Percentiles rank a stretch among this genome's conserved stretches.
Evolutionary conservation across 2,329 filamentous ascomycete genomes (phyloP).

Genomic region (Pseudogymnoascus sp.): DNA sequence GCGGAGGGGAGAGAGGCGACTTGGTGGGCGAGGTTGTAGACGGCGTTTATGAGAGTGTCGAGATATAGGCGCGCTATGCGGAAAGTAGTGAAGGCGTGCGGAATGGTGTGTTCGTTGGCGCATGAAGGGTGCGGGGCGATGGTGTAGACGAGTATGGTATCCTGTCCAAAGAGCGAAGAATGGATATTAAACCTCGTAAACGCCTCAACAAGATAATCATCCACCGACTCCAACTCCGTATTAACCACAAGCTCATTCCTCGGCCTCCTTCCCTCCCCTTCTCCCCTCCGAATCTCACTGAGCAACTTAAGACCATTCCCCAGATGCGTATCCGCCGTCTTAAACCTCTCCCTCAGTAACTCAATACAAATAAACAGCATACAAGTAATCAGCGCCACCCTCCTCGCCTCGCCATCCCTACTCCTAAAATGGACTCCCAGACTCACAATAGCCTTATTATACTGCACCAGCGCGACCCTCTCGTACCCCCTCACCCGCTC

Average conservation of each 20-base stretch:
- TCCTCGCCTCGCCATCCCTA: constrained; percentile 24
- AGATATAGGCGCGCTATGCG: background rate
- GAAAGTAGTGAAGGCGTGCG: constrained; percentile 8
- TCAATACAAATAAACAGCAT: constrained; percentile 46
- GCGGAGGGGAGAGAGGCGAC: background rate
- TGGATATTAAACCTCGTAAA: constrained; percentile 30
- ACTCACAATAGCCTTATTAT: constrained; percentile 41
- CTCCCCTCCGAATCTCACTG: constrained; percentile 15
- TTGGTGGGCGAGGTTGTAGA: background rate
- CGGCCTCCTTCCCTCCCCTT: background rate
- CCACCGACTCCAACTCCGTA: constrained; percentile 25
- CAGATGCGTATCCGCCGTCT: constrained; percentile 34
- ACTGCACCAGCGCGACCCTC: constrained; percentile 38
- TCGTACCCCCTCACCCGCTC: constrained; percentile 21
- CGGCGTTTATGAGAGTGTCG: background rate
- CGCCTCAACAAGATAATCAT: constrained; percentile 38
- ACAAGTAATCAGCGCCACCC: constrained; percentile 37
- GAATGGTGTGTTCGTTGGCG: background rate
- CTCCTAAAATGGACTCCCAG: constrained; percentile 32
- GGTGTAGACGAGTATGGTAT: background rate
- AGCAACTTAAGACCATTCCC: constrained; percentile 37
- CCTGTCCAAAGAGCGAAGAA: constrained; percentile 25
- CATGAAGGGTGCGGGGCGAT: background rate
- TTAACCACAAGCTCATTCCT: constrained; percentile 6
- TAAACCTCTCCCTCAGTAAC: constrained; percentile 39